phyloP scores from a whole-genome alignment of 2,329 filamentous ascomycete species.

The Paecilomyces sp. region DNA sequence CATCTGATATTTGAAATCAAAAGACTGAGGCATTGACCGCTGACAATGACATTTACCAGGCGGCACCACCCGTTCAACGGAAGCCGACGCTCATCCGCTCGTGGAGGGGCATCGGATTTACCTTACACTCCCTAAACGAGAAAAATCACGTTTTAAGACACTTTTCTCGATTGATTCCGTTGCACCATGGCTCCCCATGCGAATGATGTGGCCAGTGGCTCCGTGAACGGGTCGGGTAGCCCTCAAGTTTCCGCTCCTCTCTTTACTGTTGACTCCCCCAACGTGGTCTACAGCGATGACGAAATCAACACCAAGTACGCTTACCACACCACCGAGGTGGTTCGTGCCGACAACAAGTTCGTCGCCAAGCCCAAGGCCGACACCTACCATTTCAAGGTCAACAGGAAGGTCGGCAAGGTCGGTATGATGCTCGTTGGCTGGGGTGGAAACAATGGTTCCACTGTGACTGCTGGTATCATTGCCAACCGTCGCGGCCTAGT shows the following conservation, averaged over 20 bases:
- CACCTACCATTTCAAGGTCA: constrained; percentile 94
- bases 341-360: constrained; percentile 62
- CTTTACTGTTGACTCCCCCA: constrained; percentile 86
- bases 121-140: constrained; percentile 40
- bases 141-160: constrained; percentile 3
- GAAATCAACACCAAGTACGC: constrained; percentile 92
- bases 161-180: constrained; percentile 9
- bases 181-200: constrained; percentile 88
- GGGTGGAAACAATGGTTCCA: constrained; percentile 97
- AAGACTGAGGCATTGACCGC: not conserved
- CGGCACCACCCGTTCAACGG: constrained; percentile 91
- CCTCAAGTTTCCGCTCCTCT: constrained; percentile 42
- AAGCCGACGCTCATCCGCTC: constrained; percentile 80
- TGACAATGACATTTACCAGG: constrained; percentile 42
- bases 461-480: constrained; percentile 92
- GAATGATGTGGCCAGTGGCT: constrained; percentile 47
- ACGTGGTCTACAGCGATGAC: constrained; percentile 81
- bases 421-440: constrained; percentile 97
- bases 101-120: constrained; percentile 68
- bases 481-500: constrained; percentile 80
- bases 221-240: constrained; percentile 46
- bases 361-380: constrained; percentile 82
- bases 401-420: constrained; percentile 85
- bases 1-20: not conserved
- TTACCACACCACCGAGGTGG: constrained; percentile 87